Evolutionary conservation across 2,329 filamentous ascomycete genomes (phyloP).

Genomic region (Colletotrichum paranaense): DNA sequence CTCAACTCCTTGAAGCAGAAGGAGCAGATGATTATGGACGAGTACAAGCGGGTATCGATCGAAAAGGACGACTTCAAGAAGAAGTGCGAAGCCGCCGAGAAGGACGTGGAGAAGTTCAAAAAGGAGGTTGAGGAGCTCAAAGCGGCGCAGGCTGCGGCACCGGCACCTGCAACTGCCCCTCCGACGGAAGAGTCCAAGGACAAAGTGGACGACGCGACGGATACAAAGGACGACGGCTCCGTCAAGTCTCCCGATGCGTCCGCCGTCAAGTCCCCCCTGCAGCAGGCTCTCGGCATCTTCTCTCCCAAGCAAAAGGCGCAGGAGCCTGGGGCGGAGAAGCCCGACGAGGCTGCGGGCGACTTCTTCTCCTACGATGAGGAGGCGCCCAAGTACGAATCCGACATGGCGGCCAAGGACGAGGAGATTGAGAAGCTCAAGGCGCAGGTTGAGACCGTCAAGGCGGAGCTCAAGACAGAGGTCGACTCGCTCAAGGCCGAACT

Average conservation of each 20-base stretch:
- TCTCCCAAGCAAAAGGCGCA: slow-evolving; percentile 58
- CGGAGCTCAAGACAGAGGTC: slow-evolving; percentile 76
- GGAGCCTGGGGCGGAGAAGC: slow-evolving; percentile 42
- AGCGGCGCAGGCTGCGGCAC: slow-evolving; percentile 44
- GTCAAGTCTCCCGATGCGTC: slow-evolving; percentile 40
- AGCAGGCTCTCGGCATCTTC: slow-evolving; percentile 61
- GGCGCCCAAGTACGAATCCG: slow-evolving; percentile 81
- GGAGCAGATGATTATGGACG: slow-evolving; percentile 92
- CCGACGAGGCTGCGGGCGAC: slow-evolving; percentile 67
- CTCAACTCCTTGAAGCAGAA: slow-evolving; percentile 87
- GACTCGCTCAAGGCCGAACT: slow-evolving; percentile 77
- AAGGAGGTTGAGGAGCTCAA: slow-evolving; percentile 67
- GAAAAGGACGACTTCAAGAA: slow-evolving; percentile 86
- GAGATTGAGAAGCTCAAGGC: neutral
- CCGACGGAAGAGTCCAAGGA: slow-evolving; percentile 37
- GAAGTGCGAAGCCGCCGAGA: slow-evolving; percentile 75
- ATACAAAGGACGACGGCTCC: slow-evolving; percentile 42
- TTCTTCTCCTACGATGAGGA: slow-evolving; percentile 96
- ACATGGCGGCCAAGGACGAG: slow-evolving; percentile 65
- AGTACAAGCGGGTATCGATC: slow-evolving; percentile 85
- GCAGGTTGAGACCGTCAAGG: slow-evolving; percentile 65
- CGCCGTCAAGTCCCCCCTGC: slow-evolving; percentile 57
- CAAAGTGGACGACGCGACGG: slow-evolving; percentile 31
- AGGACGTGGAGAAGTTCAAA: slow-evolving; percentile 69
- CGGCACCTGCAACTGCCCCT: slow-evolving; percentile 44